phyloP scores from a whole-genome alignment of 2,329 filamentous ascomycete genomes.

The Calonectria pseudoturangicola region DNA sequence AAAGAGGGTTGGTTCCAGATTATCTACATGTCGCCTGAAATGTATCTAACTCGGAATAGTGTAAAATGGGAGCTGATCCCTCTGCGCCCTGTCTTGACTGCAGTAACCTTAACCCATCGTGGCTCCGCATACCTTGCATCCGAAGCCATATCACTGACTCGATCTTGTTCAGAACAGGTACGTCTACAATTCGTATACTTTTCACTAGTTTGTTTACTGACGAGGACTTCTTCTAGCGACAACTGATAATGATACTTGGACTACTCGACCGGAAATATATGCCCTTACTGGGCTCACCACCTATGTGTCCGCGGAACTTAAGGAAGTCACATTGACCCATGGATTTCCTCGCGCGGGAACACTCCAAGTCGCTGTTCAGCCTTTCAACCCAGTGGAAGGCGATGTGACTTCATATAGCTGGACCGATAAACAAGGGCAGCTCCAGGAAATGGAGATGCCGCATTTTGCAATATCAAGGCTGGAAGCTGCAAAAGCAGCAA shows the following conservation, averaged over 20 bases:
- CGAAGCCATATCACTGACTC: constrained; percentile 1
- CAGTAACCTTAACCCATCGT: not conserved
- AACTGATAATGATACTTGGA: not conserved
- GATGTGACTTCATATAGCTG: constrained; percentile 2
- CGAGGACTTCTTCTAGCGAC: not conserved
- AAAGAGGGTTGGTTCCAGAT: not conserved
- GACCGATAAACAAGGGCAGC: not conserved
- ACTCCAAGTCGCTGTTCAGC: not conserved
- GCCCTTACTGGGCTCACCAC: not conserved
- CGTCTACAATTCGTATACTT: not conserved
- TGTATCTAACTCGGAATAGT: not conserved
- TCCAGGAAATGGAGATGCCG: not conserved
- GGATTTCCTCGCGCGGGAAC: not conserved
- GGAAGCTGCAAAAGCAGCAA: not conserved
- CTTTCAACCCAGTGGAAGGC: not conserved
- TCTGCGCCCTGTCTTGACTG: not conserved
- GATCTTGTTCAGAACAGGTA: constrained; percentile 1
- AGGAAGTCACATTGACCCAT: not conserved
- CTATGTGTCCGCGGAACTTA: not conserved
- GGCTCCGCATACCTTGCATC: not conserved
- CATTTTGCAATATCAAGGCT: not conserved
- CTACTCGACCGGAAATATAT: constrained; percentile 3
- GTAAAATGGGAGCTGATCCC: not conserved
- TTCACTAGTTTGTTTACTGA: not conserved
- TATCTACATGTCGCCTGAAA: too few relatives aligned